Percentiles rank a stretch among this genome's conserved stretches.
Conservation (phyloP, 495 filamentous ascomycete genomes). For the Penicillium maclennaniae region DNA sequence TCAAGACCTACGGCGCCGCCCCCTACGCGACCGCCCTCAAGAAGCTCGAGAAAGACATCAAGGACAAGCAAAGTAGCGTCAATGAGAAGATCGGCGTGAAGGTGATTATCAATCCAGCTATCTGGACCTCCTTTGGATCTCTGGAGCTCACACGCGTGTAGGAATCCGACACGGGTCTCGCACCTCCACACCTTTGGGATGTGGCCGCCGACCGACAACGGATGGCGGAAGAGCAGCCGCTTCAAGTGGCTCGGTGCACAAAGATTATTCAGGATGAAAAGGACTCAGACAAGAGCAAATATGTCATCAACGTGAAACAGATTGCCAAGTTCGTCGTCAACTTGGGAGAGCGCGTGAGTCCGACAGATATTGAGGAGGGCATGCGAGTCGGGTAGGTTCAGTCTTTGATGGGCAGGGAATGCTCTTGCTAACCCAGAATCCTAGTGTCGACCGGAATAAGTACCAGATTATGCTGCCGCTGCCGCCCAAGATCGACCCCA, state of each 20-base stretch:
- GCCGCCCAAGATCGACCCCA: slow-evolving; percentile 98
- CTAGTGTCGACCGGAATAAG: slow-evolving; percentile 92
- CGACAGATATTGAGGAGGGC: slow-evolving; percentile 98
- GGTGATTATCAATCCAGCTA: slow-evolving; percentile 35
- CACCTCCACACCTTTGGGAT: slow-evolving; percentile 98
- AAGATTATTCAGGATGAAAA: slow-evolving; percentile 99
- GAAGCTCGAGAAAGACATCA: slow-evolving; percentile 97
- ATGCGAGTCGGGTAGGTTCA: slow-evolving; percentile 82
- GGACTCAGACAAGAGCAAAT: slow-evolving; percentile 97
- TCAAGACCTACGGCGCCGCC: slow-evolving; percentile 97
- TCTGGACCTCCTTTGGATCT: slow-evolving; percentile 6
- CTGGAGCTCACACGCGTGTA: slow-evolving; percentile 37
- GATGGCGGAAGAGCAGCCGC: slow-evolving; percentile 95
- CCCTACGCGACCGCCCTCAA: slow-evolving; percentile 90
- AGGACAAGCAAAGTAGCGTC: slow-evolving; percentile 91
- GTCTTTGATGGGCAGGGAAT: background rate
- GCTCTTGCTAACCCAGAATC: slow-evolving; percentile 10
- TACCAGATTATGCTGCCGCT: slow-evolving; percentile 96
- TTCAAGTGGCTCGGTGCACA: slow-evolving; percentile 96
- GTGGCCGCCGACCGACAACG: slow-evolving; percentile 95
- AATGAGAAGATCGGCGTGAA: slow-evolving; percentile 95
- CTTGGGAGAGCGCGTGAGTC: slow-evolving; percentile 92
- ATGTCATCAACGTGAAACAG: slow-evolving; percentile 99
- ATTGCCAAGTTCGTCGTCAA: slow-evolving; percentile 99
- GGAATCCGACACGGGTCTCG: slow-evolving; percentile 98